Conservation (phyloP, 805 yeast species). For the Saccharomyces jurei region DNA sequence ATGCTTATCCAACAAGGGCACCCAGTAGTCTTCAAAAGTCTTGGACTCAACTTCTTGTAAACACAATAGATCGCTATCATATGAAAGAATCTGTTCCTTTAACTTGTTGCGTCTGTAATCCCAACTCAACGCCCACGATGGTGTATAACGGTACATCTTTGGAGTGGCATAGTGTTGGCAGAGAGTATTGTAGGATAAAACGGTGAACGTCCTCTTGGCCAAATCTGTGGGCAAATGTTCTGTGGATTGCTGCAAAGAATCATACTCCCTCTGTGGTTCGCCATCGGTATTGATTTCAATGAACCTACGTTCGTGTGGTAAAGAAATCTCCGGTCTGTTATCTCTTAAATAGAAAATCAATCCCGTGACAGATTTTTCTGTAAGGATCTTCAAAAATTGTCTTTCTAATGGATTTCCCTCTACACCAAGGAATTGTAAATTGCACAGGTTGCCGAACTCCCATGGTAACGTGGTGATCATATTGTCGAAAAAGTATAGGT, state of each 20-base stretch:
- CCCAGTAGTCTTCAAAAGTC: slow-evolving; percentile 81
- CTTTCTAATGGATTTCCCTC: slow-evolving; percentile 86
- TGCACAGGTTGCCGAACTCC: slow-evolving; percentile 79
- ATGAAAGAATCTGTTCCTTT: slow-evolving; percentile 59
- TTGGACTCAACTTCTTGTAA: slow-evolving; percentile 92
- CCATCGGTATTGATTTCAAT: slow-evolving; percentile 71
- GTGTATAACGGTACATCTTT: slow-evolving; percentile 86
- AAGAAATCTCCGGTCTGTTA: slow-evolving; percentile 55
- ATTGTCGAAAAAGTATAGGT: slow-evolving; percentile 82
- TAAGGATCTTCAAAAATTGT: slow-evolving; percentile 54
- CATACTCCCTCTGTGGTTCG: slow-evolving; percentile 35
- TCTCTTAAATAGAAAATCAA: slow-evolving; percentile 77
- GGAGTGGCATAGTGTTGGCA: slow-evolving; percentile 95
- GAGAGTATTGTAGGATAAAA: slow-evolving; percentile 81
- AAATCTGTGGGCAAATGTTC: slow-evolving; percentile 18
- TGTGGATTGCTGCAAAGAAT: slow-evolving; percentile 27
- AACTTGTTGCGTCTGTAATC: slow-evolving; percentile 74
- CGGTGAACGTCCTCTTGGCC: slow-evolving; percentile 47
- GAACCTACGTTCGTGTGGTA: slow-evolving; percentile 78
- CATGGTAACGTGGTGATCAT: slow-evolving; percentile 65
- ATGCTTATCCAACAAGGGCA: slow-evolving; percentile 56
- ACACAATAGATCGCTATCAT: slow-evolving; percentile 72
- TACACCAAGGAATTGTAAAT: slow-evolving; percentile 78
- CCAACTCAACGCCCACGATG: slow-evolving; percentile 96
- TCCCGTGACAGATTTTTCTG: slow-evolving; percentile 79